Conservation (phyloP, 805 yeast genomes). For the Wickerhamiella kurtzmanii region DNA sequence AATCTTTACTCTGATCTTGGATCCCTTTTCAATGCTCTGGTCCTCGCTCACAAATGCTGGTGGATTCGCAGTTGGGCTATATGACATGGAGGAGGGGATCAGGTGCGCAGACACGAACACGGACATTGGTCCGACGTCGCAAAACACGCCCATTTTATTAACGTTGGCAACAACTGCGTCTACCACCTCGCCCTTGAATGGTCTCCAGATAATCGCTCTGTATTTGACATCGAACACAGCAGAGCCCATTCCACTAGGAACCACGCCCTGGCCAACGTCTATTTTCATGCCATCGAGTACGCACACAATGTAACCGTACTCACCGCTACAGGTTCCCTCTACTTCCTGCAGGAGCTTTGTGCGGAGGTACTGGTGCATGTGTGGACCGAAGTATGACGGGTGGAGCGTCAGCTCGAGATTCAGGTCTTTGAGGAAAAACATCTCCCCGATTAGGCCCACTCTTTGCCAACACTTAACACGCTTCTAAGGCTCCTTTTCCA, state of each 20-base stretch:
- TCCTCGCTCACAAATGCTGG: conserved; percentile 97
- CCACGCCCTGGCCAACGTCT: conserved; percentile 88
- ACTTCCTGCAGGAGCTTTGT: conserved; percentile 87
- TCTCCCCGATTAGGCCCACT: conserved; percentile 4
- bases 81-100: conserved; percentile 86
- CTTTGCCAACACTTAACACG: too few relatives aligned
- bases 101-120: conserved; percentile 91
- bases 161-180: conserved; percentile 93
- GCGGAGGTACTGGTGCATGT: conserved; percentile 86
- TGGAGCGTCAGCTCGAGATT: conserved; percentile 85
- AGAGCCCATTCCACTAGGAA: conserved; percentile 81
- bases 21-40: conserved; percentile 87
- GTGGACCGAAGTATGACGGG: conserved; percentile 96
- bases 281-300: conserved; percentile 89
- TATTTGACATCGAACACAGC: conserved; percentile 95
- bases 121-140: conserved; percentile 92
- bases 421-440: conserved; percentile 53
- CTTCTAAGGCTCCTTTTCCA: neutral
- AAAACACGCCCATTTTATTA: conserved; percentile 90
- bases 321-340: conserved; percentile 98
- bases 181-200: conserved; percentile 97
- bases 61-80: conserved; percentile 90
- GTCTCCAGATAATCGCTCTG: conserved; percentile 95
- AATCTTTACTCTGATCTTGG: conserved; percentile 84
- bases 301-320: conserved; percentile 93